Conservation (phyloP, 768 basidiomycete species). For the Roridomyces roridus region DNA sequence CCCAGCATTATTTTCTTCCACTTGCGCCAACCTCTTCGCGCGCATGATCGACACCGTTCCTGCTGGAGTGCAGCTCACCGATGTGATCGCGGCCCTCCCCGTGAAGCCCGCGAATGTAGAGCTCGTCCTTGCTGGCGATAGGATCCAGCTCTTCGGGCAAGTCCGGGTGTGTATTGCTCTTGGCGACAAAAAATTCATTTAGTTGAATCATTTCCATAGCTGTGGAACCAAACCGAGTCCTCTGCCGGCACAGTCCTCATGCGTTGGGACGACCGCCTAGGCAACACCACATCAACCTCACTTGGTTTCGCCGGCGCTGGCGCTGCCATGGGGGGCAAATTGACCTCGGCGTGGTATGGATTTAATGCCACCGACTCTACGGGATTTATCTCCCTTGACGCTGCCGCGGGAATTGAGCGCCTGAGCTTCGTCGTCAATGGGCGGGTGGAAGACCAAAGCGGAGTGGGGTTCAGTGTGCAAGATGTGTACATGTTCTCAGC, state of each 20-base stretch:
- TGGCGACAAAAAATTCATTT: neutral
- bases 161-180: neutral
- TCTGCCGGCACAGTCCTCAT: neutral
- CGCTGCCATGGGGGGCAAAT: neutral
- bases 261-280: neutral
- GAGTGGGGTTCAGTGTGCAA: neutral
- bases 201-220: neutral
- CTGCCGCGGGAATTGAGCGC: neutral
- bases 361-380: neutral
- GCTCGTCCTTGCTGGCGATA: neutral
- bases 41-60: conserved; percentile 16
- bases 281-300: neutral
- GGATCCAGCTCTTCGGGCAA: neutral
- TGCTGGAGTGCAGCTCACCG: conserved; percentile 3
- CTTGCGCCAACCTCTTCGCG: conserved; percentile 2
- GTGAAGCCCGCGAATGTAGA: neutral
- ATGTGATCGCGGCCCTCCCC: conserved; percentile 7
- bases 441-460: conserved; percentile 2
- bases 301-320: neutral
- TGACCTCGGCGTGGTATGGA: neutral
- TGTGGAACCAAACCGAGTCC: neutral
- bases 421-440: conserved; percentile 1
- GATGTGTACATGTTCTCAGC: neutral
- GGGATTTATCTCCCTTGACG: neutral
- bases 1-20: neutral